These are phyloP conservation scores for Pleodorina starrii DNA, from an alignment of 139 green algal genomes.

Conservation along the genomic window DNA sequence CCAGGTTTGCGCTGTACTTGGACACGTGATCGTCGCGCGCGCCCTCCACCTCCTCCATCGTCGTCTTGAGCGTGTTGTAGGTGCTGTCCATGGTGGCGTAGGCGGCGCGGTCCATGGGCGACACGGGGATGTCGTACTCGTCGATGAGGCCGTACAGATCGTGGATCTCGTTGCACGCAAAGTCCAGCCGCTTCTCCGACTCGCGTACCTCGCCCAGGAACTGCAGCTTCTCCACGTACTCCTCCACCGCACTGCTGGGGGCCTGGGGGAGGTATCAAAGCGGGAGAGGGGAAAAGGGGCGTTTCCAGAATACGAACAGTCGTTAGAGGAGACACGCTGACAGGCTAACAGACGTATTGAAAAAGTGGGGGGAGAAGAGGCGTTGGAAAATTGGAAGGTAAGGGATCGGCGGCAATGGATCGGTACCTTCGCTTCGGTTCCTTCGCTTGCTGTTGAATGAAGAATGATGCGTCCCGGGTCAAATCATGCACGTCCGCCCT, in stretches of 20 bases:
- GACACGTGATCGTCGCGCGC: slow-evolving; percentile 75
- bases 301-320: no score
- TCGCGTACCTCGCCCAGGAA: slow-evolving; percentile 70
- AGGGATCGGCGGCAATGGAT: no score
- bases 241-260: slow-evolving; percentile 71
- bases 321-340: no score
- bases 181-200: slow-evolving; percentile 62
- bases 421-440: no score
- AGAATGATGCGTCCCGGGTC: no score
- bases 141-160: slow-evolving; percentile 82
- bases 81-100: slow-evolving; percentile 80
- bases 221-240: slow-evolving; percentile 83
- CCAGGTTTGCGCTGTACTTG: slow-evolving; percentile 79
- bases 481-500: no score
- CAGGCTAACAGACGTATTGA: no score
- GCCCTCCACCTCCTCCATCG: slow-evolving; percentile 80
- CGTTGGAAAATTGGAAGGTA: no score
- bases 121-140: slow-evolving; percentile 76
- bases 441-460: no score
- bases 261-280: neutral
- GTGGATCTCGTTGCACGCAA: slow-evolving; percentile 70
- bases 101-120: slow-evolving; percentile 80
- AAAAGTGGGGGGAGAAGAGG: no score
- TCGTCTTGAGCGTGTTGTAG: slow-evolving; percentile 75
- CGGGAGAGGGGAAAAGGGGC: no score